Evolutionary conservation across 208 protist species (phyloP), one percentile per base, ranked within the genome.

Genomic region (Tritrichomonas musculus): DNA sequence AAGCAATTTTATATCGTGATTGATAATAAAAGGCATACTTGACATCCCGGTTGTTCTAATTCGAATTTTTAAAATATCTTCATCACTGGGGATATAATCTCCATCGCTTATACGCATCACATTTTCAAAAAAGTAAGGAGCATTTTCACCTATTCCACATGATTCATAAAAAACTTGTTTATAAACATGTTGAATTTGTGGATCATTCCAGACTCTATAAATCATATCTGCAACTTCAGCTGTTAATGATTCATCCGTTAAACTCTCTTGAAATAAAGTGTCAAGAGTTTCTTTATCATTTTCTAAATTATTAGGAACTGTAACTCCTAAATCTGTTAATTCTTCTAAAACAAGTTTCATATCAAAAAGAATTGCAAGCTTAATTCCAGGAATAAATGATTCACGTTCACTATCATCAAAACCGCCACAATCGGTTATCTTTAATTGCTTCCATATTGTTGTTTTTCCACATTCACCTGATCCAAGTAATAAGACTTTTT

Each of bases 391-490:
- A 55, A 69, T 93, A 41, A 72, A 47, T 25, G 30, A 0, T 41
- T 36, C 20, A n/a, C 57, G 73, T 82, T 94, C 93, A 33, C 57
- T 49, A 1, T 84, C 66, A 3, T 11, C n/a, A 8, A 93, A 69
- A 30, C 75, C 75, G 2, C 69, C 73, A 41, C 33, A 36, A 77
- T 94, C 53, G 0, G 92, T 55, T 17, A 44, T 41, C 14, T 84
- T 55, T 17, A 94, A 41, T 44, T 94, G 93, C 65, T 65, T 94
- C 44, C 77, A 69, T n/a, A 93, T 53, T 47, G 93, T 94, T 3
- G 93, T 92, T 64, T 94, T 94, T 8, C 93, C 93, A 30, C 64
- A 93, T 39, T 93, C 77, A 44, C 93, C 93, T 49, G 80, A 13
- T 25, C 88, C 88, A 30, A 92, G 55, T 17, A 72, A 53, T 8